A percentile compares a stretch with the other conserved stretches of the same genome.
These are phyloP conservation scores for Colletotrichum sp. DNA, from an alignment of 2,329 filamentous ascomycete species.

Conservation along the genomic window DNA sequence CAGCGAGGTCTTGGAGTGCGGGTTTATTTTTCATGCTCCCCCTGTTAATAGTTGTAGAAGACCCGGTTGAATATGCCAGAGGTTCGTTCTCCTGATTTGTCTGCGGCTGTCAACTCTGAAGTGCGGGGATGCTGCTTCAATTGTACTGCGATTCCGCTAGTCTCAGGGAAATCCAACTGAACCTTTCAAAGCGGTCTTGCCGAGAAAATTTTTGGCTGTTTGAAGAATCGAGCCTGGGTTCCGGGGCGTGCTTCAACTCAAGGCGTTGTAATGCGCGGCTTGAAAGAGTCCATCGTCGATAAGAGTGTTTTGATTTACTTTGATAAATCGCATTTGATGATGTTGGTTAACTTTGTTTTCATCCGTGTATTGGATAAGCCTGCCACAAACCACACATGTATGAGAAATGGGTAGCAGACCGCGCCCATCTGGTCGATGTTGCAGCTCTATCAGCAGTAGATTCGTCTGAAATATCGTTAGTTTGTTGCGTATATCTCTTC, in stretches of 20 bases:
- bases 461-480: no score
- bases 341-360: neutral
- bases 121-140: neutral
- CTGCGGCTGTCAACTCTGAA: neutral
- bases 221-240: no score
- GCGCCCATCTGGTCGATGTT: no score
- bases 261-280: neutral
- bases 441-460: no score
- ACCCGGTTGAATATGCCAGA: neutral
- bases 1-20: neutral
- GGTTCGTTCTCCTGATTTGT: neutral
- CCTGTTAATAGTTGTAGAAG: neutral
- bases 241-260: neutral
- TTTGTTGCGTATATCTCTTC: no score
- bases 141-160: neutral
- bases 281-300: neutral
- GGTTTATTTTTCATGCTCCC: neutral
- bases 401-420: no score
- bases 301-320: neutral
- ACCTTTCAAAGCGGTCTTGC: no score
- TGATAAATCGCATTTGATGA: neutral
- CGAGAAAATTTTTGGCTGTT: no score
- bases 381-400: no score
- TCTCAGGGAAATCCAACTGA: no score
- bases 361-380: neutral